Evolutionary conservation across 2,329 filamentous ascomycete species (phyloP).

Genomic region (Emericellopsis cladophorae): DNA sequence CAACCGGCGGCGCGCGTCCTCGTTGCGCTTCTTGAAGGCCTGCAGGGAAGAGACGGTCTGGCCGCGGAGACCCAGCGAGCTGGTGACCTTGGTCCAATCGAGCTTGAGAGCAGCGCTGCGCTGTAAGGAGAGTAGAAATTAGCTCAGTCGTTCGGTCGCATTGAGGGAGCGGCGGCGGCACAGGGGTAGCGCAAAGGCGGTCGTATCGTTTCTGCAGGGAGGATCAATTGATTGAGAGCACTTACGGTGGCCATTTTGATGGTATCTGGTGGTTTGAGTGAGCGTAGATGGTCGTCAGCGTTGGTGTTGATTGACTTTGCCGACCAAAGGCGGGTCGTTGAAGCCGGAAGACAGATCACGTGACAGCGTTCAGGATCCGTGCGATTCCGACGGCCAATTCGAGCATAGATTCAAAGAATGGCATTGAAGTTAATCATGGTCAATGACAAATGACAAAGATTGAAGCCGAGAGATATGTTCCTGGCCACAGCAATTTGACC

Average conservation of each 20-base stretch:
- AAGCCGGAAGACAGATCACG: constrained; percentile 16
- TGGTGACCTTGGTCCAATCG: constrained; percentile 94
- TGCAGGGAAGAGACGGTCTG: constrained; percentile 85
- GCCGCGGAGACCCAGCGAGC: constrained; percentile 90
- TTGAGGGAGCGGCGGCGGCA: not conserved
- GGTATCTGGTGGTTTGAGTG: constrained; percentile 30
- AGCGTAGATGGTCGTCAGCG: constrained; percentile 36
- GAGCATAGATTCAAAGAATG: too few species aligned
- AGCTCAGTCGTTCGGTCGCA: constrained; percentile 28
- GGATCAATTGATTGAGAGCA: constrained; percentile 21
- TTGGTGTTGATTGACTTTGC: constrained; percentile 31
- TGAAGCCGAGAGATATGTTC: too few species aligned
- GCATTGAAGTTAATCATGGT: too few species aligned
- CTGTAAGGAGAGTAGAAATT: constrained; percentile 43
- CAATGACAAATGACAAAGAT: too few species aligned
- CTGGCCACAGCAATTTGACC: too few species aligned
- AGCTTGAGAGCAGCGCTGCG: constrained; percentile 97
- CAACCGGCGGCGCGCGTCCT: constrained; percentile 92
- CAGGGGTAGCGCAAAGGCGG: not conserved
- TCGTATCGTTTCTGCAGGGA: not conserved
- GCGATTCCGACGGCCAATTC: not conserved
- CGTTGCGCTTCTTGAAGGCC: constrained; percentile 99
- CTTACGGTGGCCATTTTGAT: constrained; percentile 60
- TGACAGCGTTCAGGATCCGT: constrained; percentile 8
- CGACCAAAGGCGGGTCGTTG: constrained; percentile 16